Evolutionary conservation across 129 eudicot species (phyloP), one percentile per base, ranked within the genome.

Genomic region (Centrapalus pauciflorus): DNA sequence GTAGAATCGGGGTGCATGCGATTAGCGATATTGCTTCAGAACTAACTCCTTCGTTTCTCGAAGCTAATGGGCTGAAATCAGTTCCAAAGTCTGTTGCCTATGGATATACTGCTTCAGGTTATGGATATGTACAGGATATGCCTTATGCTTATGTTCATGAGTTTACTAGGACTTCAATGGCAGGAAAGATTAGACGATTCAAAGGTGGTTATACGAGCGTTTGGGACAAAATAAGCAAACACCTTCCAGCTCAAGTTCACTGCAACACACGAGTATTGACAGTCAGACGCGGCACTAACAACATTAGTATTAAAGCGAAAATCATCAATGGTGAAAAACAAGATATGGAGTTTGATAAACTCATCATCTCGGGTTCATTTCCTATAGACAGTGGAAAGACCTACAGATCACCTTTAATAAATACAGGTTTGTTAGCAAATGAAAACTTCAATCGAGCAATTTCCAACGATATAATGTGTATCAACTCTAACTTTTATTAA

Each of bases 101-200:
- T 4, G 85, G 85, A 48, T 81, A 71, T 26, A 81, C 85, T 8
- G 85, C 85, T 34, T 81, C 85, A 0, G 85, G 82, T 27, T 81
- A 81, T 32, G 85, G 85, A 17, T 76, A 60, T 46, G 81, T 76
- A 3, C 73, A 76, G n/a, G 85, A 81, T 37, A 81, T 81, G 85
- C 81, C 85, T n/a, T 76, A 76, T 34, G 85, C 81, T 35, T 81
- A 81, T 25, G 38, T 81, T 45, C 85, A 81, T 24, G 85, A 81
- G 29, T 81, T 81, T 37, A 76, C 69, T 3, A 76, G 79, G 69
- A 81, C 79, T 66, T 81, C 85, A 6, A 81, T 81, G 85, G 85
- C 85, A 0, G 85, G 85, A 71, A 81, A 81, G 24, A 50, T 76
- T 35, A 67, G 57, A 4, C 52, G 81, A 45, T 81, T 81, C 16